phyloP scores from a whole-genome alignment of 768 basidiomycete species.

The Clitopilus passeckerianus region DNA sequence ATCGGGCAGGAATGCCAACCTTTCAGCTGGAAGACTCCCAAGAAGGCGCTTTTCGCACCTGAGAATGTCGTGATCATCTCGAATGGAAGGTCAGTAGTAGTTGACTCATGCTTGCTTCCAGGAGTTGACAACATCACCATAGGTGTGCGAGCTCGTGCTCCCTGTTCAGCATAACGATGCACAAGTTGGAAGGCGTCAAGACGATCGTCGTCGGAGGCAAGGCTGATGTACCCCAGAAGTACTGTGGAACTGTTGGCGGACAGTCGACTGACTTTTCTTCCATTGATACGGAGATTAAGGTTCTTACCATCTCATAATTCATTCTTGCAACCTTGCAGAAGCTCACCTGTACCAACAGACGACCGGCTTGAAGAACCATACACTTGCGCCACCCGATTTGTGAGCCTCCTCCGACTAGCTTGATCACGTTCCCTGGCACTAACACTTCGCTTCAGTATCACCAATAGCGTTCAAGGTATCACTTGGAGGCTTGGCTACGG shows the following conservation, averaged over 20 bases:
- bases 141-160: conserved; percentile 48
- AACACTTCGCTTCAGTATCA: conserved; percentile 27
- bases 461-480: conserved; percentile 53
- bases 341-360: conserved; percentile 25
- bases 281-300: conserved; percentile 58
- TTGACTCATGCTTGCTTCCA: not conserved
- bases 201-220: conserved; percentile 55
- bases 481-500: conserved; percentile 63
- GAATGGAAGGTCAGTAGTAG: conserved; percentile 41
- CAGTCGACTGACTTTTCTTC: conserved; percentile 53
- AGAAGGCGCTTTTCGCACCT: conserved; percentile 40
- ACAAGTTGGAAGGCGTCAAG: conserved; percentile 50
- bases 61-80: conserved; percentile 46
- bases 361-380: conserved; percentile 45
- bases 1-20: conserved; percentile 44
- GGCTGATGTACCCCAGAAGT: conserved; percentile 41
- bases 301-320: conserved; percentile 3
- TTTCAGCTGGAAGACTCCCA: conserved; percentile 25
- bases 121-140: not conserved
- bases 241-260: conserved; percentile 59
- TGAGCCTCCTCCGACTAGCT: conserved; percentile 21
- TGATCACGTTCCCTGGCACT: not conserved
- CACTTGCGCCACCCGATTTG: conserved; percentile 58
- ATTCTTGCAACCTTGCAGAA: not conserved
- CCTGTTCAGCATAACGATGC: conserved; percentile 50